Evolutionary conservation across 1,284 basidiomycete genomes (phyloP).

Genomic region (Trichosporon inkin): DNA sequence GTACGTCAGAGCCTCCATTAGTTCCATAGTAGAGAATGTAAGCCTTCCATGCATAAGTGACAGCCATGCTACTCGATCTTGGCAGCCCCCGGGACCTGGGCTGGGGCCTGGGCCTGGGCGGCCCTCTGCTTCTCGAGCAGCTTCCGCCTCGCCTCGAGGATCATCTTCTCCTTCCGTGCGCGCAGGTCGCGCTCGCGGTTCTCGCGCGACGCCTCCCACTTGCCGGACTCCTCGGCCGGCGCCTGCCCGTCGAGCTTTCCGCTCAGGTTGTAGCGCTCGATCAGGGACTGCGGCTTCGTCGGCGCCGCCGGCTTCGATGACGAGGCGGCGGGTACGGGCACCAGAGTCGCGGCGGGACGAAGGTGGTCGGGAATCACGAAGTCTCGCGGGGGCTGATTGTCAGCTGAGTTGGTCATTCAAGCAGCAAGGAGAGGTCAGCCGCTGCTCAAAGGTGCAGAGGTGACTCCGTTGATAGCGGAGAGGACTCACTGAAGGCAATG

Average conservation of each 20-base stretch:
- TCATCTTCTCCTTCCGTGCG: constrained; percentile 47
- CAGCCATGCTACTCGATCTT: constrained; percentile 19
- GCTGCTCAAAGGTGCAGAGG: not conserved
- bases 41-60: constrained; percentile 7
- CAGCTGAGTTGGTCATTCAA: not conserved
- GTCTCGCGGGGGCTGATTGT: constrained; percentile 17
- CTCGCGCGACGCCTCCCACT: constrained; percentile 46
- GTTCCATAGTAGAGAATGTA: constrained; percentile 10
- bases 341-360: constrained; percentile 10
- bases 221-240: constrained; percentile 15
- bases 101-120: too few relatives aligned
- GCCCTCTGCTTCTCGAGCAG: constrained; percentile 41
- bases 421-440: not conserved
- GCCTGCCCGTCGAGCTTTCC: constrained; percentile 25
- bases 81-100: constrained; percentile 10
- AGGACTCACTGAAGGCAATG: constrained; percentile 40
- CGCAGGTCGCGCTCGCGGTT: constrained; percentile 40
- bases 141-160: constrained; percentile 44
- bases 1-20: not conserved
- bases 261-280: constrained; percentile 40
- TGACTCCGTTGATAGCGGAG: not conserved
- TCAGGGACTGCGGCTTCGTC: constrained; percentile 27
- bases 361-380: constrained; percentile 20
- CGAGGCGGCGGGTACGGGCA: constrained; percentile 7
- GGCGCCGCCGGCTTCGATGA: constrained; percentile 14